These are phyloP conservation scores for Coemansia sp. DNA, from an alignment of 192 early-diverging fungal species.

Conservation along the genomic window DNA sequence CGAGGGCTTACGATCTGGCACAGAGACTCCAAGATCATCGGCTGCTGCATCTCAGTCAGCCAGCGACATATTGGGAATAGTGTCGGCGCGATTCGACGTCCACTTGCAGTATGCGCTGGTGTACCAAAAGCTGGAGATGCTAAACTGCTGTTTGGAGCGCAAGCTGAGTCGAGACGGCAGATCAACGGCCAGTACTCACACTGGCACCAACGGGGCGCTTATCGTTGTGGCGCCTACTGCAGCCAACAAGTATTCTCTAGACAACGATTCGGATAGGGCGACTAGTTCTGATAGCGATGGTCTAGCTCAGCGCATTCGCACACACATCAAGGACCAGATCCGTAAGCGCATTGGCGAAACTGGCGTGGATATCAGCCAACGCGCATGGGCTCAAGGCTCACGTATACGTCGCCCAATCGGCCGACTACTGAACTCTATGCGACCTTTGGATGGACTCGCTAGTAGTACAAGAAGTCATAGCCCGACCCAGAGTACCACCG, in stretches of 20 bases:
- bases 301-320: constrained; percentile 42
- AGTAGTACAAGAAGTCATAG: not conserved
- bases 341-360: constrained; percentile 25
- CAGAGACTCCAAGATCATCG: constrained; percentile 11
- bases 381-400: constrained; percentile 33
- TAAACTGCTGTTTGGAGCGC: constrained; percentile 76
- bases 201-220: not conserved
- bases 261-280: too few relatives aligned
- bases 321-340: constrained; percentile 36
- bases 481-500: constrained; percentile 3
- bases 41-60: constrained; percentile 6
- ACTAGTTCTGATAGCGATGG: constrained; percentile 8
- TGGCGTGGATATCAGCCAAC: constrained; percentile 17
- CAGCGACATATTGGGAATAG: constrained; percentile 14
- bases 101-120: constrained; percentile 69
- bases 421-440: constrained; percentile 40
- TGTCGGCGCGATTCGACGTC: constrained; percentile 33
- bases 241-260: not conserved
- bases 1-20: constrained; percentile 12
- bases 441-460: not conserved
- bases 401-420: constrained; percentile 47
- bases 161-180: constrained; percentile 16
- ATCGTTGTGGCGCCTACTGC: not conserved
- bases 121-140: constrained; percentile 79
- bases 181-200: not conserved